These are phyloP conservation scores for Aspergillus melleus DNA, from an alignment of 2,329 filamentous ascomycete species.

Conservation along the genomic window DNA sequence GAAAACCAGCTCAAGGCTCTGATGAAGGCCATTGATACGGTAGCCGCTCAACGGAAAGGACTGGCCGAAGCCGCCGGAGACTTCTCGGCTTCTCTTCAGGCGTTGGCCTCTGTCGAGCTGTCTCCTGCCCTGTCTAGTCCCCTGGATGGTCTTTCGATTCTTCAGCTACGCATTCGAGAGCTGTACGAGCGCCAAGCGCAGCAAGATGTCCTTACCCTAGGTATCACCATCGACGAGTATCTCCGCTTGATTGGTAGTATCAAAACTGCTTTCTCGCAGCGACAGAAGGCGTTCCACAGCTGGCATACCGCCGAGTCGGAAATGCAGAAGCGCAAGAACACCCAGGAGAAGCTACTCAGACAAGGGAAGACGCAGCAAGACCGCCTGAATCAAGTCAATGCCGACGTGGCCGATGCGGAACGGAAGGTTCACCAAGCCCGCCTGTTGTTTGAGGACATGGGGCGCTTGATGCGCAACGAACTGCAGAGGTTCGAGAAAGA, in stretches of 20 bases:
- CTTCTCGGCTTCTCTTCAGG: slow-evolving; percentile 89
- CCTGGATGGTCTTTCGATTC: slow-evolving; percentile 84
- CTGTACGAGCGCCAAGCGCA: slow-evolving; percentile 96
- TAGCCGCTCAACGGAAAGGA: slow-evolving; percentile 87
- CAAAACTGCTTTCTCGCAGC: slow-evolving; percentile 87
- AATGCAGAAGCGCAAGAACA: slow-evolving; percentile 81
- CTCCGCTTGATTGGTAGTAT: slow-evolving; percentile 93
- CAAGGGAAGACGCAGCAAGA: slow-evolving; percentile 97
- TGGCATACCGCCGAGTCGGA: slow-evolving; percentile 93
- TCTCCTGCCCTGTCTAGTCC: slow-evolving; percentile 85
- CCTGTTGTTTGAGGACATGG: slow-evolving; percentile 96
- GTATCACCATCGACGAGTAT: slow-evolving; percentile 98
- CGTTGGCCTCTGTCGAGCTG: slow-evolving; percentile 87
- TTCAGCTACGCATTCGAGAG: slow-evolving; percentile 91
- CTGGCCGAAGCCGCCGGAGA: slow-evolving; percentile 92
- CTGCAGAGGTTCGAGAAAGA: slow-evolving; percentile 92
- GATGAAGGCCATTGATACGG: slow-evolving; percentile 89
- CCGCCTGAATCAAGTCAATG: slow-evolving; percentile 84
- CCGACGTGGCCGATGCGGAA: slow-evolving; percentile 93
- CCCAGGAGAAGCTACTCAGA: slow-evolving; percentile 90
- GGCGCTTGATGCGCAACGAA: slow-evolving; percentile 83
- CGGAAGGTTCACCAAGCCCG: slow-evolving; percentile 87
- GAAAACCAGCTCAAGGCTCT: slow-evolving; percentile 88
- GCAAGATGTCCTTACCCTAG: slow-evolving; percentile 92
- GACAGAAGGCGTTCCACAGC: slow-evolving; percentile 91